Conservation (phyloP, 75 land plant species). For the Pinus tabuliformis region DNA sequence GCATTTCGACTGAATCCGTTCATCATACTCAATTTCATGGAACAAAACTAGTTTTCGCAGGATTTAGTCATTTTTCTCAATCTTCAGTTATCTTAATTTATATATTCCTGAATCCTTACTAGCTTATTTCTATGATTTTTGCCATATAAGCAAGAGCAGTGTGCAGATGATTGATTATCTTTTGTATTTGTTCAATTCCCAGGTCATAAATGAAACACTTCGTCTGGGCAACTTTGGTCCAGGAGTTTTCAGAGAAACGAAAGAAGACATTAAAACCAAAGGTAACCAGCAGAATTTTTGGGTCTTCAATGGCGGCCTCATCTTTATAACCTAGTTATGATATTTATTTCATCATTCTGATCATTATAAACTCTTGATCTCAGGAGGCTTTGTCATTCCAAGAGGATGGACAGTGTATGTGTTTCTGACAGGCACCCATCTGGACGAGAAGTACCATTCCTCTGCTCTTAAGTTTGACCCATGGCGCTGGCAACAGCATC, state of each 20-base stretch:
- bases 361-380: too few species aligned
- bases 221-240: constrained; percentile 54
- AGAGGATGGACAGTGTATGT: constrained; percentile 66
- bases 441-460: constrained; percentile 44
- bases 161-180: neutral
- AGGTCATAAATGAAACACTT: constrained; percentile 68
- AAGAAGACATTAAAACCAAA: constrained; percentile 48
- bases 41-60: too few species aligned
- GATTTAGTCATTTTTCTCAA: too few species aligned
- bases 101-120: accelerated
- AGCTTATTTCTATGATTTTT: too few species aligned
- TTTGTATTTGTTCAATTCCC: constrained; percentile 3
- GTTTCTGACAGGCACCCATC: constrained; percentile 63
- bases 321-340: neutral
- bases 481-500: constrained; percentile 54
- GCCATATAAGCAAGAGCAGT: too few species aligned
- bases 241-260: constrained; percentile 52
- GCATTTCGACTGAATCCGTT: neutral
- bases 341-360: neutral
- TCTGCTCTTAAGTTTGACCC: constrained; percentile 64
- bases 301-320: neutral
- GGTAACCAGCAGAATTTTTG: constrained; percentile 18
- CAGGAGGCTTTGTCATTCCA: constrained; percentile 59
- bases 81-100: too few species aligned
- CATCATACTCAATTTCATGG: too few species aligned